Evolutionary conservation across 2,329 filamentous ascomycete genomes (phyloP), one percentile per base, ranked within the genome.

Genomic region (Hypoxylon sp.): DNA sequence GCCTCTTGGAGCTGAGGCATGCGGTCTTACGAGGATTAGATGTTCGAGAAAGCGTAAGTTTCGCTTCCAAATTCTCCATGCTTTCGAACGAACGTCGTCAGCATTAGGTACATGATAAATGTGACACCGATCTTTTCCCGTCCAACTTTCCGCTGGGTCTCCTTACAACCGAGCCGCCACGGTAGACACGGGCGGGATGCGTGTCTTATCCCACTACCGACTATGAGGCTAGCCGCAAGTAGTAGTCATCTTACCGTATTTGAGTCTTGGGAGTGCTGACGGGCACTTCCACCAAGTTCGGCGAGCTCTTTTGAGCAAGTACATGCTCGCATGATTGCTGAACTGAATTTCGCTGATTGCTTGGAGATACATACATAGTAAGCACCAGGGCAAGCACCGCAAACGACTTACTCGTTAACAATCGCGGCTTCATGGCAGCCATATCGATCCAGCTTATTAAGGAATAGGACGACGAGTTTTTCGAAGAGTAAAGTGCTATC

Each of bases 121-220:
- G 28, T 46, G 22, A 24, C 22, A 46, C 48, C 48, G 53, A 61
- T 58, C 57, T 50, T 61, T 65, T 40, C 59, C 58, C 18, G 32
- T 60, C 55, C 49, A 28, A 58, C 61, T 42, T 30, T 30, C 44
- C 52, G 54, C 62, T 51, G 42, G 36, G 40, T 52, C 46, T 56
- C 22, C 49, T 60, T 62, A 55, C 18, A 65, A 55, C 65, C 55
- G 65, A 65, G 57, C 62, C 55, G 59, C 65, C 63, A 66, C 63
- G 66, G 46, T 64, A 67, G 58, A 67, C 53, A 65, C 20, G 16
- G 36, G 36, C 36, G 16, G 4, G 36, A 40, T 67, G 67, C 55
- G 48, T 64, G 64, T 65, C 64, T 66, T 30, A 63, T 51, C 51
- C 53, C 64, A 67, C 40, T 57, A 58, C 61, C 64, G 61, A 57